phyloP scores from a whole-genome alignment of 768 basidiomycete species.

The Mycena rebaudengoi region DNA sequence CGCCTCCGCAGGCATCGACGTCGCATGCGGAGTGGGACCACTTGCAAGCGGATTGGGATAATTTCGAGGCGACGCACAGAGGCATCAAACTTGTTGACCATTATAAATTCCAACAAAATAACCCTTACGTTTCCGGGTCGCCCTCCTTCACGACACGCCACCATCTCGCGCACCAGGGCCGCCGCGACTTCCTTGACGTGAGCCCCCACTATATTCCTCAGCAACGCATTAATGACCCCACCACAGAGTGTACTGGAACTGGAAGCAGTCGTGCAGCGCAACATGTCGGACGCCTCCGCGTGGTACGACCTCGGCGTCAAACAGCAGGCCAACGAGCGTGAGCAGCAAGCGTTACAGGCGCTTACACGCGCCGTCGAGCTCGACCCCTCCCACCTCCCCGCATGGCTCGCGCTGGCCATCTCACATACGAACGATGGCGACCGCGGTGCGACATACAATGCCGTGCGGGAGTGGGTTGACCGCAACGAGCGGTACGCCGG shows the following conservation, averaged over 20 bases:
- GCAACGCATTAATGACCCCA: no score
- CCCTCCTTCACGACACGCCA: slow-evolving; percentile 58
- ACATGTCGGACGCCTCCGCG: slow-evolving; percentile 71
- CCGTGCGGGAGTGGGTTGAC: slow-evolving; percentile 87
- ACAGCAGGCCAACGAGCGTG: slow-evolving; percentile 98
- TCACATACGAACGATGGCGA: slow-evolving; percentile 92
- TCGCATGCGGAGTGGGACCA: slow-evolving; percentile 61
- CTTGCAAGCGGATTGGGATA: slow-evolving; percentile 83
- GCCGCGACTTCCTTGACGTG: slow-evolving; percentile 54
- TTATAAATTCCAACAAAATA: slow-evolving; percentile 81
- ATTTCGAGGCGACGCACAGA: slow-evolving; percentile 75
- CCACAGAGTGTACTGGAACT: slow-evolving; percentile 84
- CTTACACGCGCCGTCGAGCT: slow-evolving; percentile 83
- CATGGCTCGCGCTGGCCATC: slow-evolving; percentile 92
- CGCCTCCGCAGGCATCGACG: slow-evolving; percentile 19
- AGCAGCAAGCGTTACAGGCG: slow-evolving; percentile 88
- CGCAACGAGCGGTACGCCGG: slow-evolving; percentile 65
- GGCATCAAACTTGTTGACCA: slow-evolving; percentile 64
- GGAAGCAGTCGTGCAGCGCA: slow-evolving; percentile 87
- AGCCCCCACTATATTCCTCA: no score
- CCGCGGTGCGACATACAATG: slow-evolving; percentile 73
- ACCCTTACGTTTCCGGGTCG: slow-evolving; percentile 77
- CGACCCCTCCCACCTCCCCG: slow-evolving; percentile 75
- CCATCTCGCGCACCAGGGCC: slow-evolving; percentile 49
- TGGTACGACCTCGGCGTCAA: slow-evolving; percentile 97